Evolutionary conservation across 73 alveolate species (phyloP).

Genomic region (Halteria grandinella): DNA sequence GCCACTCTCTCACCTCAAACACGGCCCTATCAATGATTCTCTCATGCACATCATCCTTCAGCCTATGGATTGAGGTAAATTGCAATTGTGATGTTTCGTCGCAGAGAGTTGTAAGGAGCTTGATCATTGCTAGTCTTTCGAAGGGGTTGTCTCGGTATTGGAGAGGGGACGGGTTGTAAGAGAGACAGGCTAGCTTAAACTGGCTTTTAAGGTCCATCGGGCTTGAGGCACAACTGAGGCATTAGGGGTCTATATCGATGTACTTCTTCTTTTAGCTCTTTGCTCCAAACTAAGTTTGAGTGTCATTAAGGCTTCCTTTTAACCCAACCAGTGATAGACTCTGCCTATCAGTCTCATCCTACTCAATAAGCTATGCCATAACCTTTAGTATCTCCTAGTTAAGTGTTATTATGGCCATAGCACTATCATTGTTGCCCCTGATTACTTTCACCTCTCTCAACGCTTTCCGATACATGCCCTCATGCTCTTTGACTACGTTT

Average conservation of each 20-base stretch:
- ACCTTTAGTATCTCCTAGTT: slow-evolving; percentile 30
- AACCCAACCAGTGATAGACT: slow-evolving; percentile 35
- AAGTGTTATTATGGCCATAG: not conserved
- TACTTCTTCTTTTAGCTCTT: not conserved
- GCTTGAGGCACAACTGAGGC: slow-evolving; percentile 65
- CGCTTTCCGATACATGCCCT: not conserved
- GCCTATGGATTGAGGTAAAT: no score
- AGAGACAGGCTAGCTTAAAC: slow-evolving; percentile 71
- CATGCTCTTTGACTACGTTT: slow-evolving; percentile 22
- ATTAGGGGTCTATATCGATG: slow-evolving; percentile 62
- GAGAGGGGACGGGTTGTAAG: slow-evolving; percentile 67
- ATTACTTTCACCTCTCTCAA: slow-evolving; percentile 2
- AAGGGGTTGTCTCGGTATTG: slow-evolving; percentile 51
- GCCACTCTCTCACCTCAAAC: no score
- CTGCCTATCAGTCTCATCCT: slow-evolving; percentile 53
- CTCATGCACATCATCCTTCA: no score
- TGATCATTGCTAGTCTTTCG: not conserved
- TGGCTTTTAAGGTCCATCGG: slow-evolving; percentile 62
- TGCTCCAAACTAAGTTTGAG: not conserved
- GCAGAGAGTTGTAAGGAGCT: no score
- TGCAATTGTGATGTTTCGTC: no score
- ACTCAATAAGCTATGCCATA: not conserved
- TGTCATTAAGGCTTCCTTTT: slow-evolving; percentile 8
- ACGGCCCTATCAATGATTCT: no score
- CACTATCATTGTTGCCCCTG: slow-evolving; percentile 7